phyloP scores from a whole-genome alignment of 371 early-diverging fungal species.

The Sporodiniella umbellata region DNA sequence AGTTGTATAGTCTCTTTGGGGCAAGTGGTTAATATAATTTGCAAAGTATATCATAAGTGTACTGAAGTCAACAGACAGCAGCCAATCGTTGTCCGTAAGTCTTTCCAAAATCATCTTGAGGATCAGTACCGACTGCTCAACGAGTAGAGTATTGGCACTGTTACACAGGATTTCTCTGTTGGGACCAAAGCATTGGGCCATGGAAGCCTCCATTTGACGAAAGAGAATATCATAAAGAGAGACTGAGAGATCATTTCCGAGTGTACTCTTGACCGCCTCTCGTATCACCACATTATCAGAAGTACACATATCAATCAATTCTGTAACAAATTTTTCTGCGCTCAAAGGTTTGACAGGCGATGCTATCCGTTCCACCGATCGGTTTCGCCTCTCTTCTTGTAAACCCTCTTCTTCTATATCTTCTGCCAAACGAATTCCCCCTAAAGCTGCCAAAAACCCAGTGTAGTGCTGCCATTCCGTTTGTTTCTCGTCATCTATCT shows the following conservation, averaged over 20 bases:
- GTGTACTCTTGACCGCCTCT: conserved; percentile 82
- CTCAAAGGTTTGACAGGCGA: conserved; percentile 32
- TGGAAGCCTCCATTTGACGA: conserved; percentile 63
- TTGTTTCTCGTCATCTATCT: conserved; percentile 37
- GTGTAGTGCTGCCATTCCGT: conserved; percentile 82
- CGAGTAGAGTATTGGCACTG: conserved; percentile 77
- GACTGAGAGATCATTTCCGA: conserved; percentile 78
- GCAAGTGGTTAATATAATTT: conserved; percentile 72
- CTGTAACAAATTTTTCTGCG: conserved; percentile 74
- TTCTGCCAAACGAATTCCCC: conserved; percentile 61
- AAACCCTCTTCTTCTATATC: conserved; percentile 16
- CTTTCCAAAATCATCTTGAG: conserved; percentile 81
- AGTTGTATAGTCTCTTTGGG: conserved; percentile 47
- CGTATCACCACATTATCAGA: conserved; percentile 79
- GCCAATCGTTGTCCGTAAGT: conserved; percentile 59
- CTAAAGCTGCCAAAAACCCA: conserved; percentile 81
- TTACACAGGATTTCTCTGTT: conserved; percentile 66
- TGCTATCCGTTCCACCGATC: conserved; percentile 10
- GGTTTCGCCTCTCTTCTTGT: conserved; percentile 13
- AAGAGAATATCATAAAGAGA: conserved; percentile 77
- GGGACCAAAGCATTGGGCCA: conserved; percentile 64
- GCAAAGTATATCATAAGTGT: conserved; percentile 67
- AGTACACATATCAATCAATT: conserved; percentile 77
- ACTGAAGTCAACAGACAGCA: conserved; percentile 76
- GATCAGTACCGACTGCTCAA: conserved; percentile 81